These are phyloP conservation scores for Claviceps capensis DNA, from an alignment of 2,329 filamentous ascomycete species.

Conservation along the genomic window DNA sequence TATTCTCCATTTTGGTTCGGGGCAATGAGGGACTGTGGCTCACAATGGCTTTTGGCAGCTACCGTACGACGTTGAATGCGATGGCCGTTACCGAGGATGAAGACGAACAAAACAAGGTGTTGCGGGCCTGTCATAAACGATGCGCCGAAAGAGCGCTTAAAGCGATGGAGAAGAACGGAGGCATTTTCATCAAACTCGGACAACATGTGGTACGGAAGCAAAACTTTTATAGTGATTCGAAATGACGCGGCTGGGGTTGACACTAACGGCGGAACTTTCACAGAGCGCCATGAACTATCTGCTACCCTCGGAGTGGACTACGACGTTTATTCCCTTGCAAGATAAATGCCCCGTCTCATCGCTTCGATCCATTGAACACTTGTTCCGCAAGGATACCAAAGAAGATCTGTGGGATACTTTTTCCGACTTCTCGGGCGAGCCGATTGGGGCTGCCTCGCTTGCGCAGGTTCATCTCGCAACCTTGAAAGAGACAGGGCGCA, in stretches of 20 bases:
- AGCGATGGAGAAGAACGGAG: constrained; percentile 89
- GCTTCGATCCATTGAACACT: constrained; percentile 68
- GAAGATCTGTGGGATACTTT: constrained; percentile 70
- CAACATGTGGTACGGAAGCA: constrained; percentile 58
- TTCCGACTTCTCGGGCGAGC: constrained; percentile 63
- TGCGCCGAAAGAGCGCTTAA: constrained; percentile 78
- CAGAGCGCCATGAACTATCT: constrained; percentile 91
- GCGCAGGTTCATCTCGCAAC: constrained; percentile 89
- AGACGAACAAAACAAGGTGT: constrained; percentile 49
- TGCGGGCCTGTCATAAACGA: constrained; percentile 79
- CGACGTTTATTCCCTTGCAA: constrained; percentile 89
- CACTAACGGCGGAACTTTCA: not conserved
- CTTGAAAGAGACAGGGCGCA: constrained; percentile 66
- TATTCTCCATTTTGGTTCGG: not conserved
- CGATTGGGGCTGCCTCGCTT: constrained; percentile 84
- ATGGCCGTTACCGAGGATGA: constrained; percentile 48
- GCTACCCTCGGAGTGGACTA: constrained; percentile 81
- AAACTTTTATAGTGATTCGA: not conserved
- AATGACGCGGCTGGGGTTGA: not conserved
- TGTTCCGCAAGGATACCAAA: constrained; percentile 79
- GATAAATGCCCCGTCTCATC: constrained; percentile 92
- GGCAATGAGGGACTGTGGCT: not conserved
- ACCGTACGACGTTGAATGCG: constrained; percentile 69
- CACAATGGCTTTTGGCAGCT: constrained; percentile 37
- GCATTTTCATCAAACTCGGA: constrained; percentile 95